phyloP scores from a whole-genome alignment of 352 stramenopile genomes.

The Pythium dissotocum region DNA sequence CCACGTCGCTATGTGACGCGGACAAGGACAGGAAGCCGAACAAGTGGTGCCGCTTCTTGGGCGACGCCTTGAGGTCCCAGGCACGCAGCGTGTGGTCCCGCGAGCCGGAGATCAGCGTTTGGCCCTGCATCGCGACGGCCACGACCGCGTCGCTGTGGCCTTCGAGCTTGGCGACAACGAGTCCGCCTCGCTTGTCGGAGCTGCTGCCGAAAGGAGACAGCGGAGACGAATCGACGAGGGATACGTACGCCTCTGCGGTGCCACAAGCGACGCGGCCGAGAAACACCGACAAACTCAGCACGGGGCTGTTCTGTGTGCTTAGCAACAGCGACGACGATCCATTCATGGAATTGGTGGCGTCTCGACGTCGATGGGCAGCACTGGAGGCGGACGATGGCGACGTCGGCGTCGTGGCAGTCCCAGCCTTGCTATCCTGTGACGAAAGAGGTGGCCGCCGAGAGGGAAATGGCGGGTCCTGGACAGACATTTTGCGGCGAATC shows the following conservation, averaged over 20 bases:
- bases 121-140: slow-evolving; percentile 56
- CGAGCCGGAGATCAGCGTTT: slow-evolving; percentile 67
- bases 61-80: slow-evolving; percentile 68
- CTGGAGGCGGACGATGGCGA: background rate
- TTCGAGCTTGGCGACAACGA: slow-evolving; percentile 35
- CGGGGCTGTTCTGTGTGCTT: slow-evolving; percentile 27
- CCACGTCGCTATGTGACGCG: slow-evolving; percentile 17
- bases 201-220: slow-evolving; percentile 9
- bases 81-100: slow-evolving; percentile 69
- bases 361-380: slow-evolving; percentile 7
- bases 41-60: slow-evolving; percentile 51
- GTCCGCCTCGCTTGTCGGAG: slow-evolving; percentile 31
- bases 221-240: slow-evolving; percentile 39
- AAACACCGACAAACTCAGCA: slow-evolving; percentile 58
- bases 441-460: background rate
- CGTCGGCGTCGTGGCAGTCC: background rate
- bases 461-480: slow-evolving; percentile 34
- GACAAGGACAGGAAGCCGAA: slow-evolving; percentile 62
- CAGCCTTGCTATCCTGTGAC: background rate
- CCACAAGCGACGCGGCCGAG: slow-evolving; percentile 55
- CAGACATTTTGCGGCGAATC: slow-evolving; percentile 78
- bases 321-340: slow-evolving; percentile 1
- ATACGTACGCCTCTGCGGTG: slow-evolving; percentile 39
- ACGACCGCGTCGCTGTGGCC: slow-evolving; percentile 61
- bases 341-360: slow-evolving; percentile 1